These are phyloP conservation scores for Candida boleticola DNA, from an alignment of 805 yeast species.

Conservation along the genomic window DNA sequence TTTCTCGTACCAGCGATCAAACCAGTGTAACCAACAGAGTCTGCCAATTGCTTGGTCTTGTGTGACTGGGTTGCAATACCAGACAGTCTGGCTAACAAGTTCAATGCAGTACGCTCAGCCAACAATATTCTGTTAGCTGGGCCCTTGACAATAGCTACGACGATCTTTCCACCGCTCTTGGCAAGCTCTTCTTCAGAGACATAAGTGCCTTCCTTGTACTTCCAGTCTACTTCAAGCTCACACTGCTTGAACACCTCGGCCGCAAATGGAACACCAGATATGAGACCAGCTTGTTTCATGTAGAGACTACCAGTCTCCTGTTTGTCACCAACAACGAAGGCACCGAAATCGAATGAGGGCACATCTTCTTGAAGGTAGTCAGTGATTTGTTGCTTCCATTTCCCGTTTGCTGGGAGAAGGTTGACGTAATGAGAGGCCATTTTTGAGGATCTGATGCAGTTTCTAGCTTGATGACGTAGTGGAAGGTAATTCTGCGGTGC, in stretches of 20 bases:
- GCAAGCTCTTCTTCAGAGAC: conserved; percentile 41
- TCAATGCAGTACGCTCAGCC: conserved; percentile 85
- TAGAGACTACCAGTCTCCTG: conserved; percentile 69
- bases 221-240: conserved; percentile 70
- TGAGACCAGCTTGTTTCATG: conserved; percentile 77
- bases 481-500: too few relatives aligned
- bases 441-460: not conserved
- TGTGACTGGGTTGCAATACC: conserved; percentile 83
- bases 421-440: conserved; percentile 35
- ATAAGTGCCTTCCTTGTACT: conserved; percentile 62
- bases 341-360: conserved; percentile 93
- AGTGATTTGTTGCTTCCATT: conserved; percentile 78
- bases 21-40: conserved; percentile 69
- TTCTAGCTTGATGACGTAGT: too few relatives aligned
- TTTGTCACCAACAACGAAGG: conserved; percentile 85
- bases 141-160: conserved; percentile 77
- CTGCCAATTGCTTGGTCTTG: conserved; percentile 57
- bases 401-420: conserved; percentile 70
- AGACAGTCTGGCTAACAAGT: conserved; percentile 75
- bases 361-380: conserved; percentile 82
- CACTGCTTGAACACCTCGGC: conserved; percentile 80
- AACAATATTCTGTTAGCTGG: conserved; percentile 75
- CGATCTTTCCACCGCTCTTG: conserved; percentile 50
- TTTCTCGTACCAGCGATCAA: conserved; percentile 93
- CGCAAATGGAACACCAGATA: conserved; percentile 89